Conservation (phyloP, 352 stramenopile species). For the Pythium rhizo-oryzae region DNA sequence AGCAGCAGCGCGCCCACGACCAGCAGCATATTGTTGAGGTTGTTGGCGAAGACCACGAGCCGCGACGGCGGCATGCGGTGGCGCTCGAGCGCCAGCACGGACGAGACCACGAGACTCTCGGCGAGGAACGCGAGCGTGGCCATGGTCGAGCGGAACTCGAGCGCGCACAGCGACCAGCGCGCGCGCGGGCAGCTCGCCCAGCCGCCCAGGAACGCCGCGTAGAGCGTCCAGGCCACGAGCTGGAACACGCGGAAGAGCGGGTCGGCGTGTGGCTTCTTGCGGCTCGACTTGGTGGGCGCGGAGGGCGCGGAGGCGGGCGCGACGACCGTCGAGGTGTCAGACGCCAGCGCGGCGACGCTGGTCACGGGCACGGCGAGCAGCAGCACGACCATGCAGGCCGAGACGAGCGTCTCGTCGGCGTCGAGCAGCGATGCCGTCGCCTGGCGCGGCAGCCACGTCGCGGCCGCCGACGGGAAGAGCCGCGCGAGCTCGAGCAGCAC, state of each 20-base stretch:
- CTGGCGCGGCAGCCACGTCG: constrained; percentile 35
- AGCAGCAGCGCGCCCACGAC: constrained; percentile 69
- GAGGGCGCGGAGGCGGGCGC: constrained; percentile 31
- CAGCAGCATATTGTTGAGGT: constrained; percentile 87
- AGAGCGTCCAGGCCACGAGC: constrained; percentile 59
- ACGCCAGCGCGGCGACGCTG: constrained; percentile 45
- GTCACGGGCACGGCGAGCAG: constrained; percentile 56
- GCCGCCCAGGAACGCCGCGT: constrained; percentile 51
- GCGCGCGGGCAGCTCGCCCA: constrained; percentile 41
- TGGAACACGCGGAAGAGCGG: constrained; percentile 75
- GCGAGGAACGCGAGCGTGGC: constrained; percentile 70
- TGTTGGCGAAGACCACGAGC: constrained; percentile 77
- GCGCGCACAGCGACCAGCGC: constrained; percentile 41
- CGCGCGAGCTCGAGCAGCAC: constrained; percentile 55
- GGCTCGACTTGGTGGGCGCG: constrained; percentile 20
- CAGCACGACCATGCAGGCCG: constrained; percentile 46
- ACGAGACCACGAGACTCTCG: constrained; percentile 80
- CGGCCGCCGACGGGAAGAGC: constrained; percentile 31
- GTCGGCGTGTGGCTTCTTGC: constrained; percentile 35
- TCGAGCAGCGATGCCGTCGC: constrained; percentile 27
- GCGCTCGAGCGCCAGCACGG: constrained; percentile 63
- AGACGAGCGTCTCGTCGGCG: constrained; percentile 39
- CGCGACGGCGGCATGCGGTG: constrained; percentile 44
- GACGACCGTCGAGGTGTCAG: constrained; percentile 44
- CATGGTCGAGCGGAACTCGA: constrained; percentile 54